A percentile compares a stretch with the other conserved stretches of the same genome.
Evolutionary conservation across 2,329 filamentous ascomycete species (phyloP).

Genomic region (Ophiostoma sp.): DNA sequence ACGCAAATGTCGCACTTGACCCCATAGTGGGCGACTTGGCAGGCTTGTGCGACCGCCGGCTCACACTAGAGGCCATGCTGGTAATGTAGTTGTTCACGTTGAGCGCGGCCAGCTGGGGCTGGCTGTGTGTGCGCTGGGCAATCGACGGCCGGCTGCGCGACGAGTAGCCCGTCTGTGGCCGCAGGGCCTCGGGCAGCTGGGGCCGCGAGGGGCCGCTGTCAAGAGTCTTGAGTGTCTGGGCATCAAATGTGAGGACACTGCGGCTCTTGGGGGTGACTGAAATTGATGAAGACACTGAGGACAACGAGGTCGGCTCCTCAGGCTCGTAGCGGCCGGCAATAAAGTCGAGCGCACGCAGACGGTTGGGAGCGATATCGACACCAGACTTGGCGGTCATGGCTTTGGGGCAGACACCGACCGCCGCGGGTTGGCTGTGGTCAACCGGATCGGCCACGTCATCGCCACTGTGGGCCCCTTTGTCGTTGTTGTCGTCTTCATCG

Average conservation of each 20-base stretch:
- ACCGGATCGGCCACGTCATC: slow-evolving; percentile 25
- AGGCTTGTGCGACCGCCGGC: slow-evolving; percentile 20
- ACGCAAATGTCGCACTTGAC: slow-evolving; percentile 34
- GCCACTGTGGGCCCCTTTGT: neutral
- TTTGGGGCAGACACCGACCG: slow-evolving; percentile 13
- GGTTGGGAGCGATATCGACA: slow-evolving; percentile 40
- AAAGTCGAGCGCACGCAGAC: slow-evolving; percentile 48
- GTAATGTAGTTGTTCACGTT: slow-evolving; percentile 31
- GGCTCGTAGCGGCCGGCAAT: slow-evolving; percentile 42
- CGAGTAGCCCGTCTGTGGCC: slow-evolving; percentile 51
- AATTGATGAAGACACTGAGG: neutral
- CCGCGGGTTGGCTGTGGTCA: slow-evolving; percentile 5
- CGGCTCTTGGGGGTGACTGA: slow-evolving; percentile 8
- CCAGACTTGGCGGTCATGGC: slow-evolving; percentile 18
- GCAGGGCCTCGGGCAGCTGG: neutral
- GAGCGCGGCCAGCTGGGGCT: slow-evolving; percentile 44
- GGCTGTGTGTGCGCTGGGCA: slow-evolving; percentile 45
- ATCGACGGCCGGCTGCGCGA: slow-evolving; percentile 41
- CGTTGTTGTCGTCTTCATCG: slow-evolving; percentile 23
- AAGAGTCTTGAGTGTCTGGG: slow-evolving; percentile 33
- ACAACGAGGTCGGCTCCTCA: neutral
- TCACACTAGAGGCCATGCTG: neutral
- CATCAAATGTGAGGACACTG: slow-evolving; percentile 34
- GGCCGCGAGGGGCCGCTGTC: slow-evolving; percentile 29
- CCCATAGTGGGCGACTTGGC: slow-evolving; percentile 26